Percentiles rank a stretch among this genome's conserved stretches.
phyloP scores from a whole-genome alignment of 164 flowering plant genomes.

The Nymphaea colorata region DNA sequence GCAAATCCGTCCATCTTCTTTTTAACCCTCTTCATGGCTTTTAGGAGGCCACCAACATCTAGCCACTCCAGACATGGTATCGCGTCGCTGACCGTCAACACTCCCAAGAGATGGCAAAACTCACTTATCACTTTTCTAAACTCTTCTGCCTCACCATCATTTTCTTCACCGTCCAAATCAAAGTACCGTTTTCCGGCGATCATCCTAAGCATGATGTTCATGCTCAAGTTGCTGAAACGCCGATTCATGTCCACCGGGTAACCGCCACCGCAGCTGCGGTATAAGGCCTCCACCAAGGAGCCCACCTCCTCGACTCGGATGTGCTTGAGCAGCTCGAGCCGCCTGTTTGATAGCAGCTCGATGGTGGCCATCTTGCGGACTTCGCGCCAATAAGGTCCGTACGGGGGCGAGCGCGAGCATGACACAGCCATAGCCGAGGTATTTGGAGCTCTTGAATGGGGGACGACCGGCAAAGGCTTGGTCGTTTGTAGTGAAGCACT shows the following conservation, averaged over 20 bases:
- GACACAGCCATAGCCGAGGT: neutral
- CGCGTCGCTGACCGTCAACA: too few species aligned
- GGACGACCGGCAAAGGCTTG: neutral
- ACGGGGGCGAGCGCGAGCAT: neutral
- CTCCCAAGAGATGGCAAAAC: too few species aligned
- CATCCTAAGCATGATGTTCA: slow-evolving; percentile 15
- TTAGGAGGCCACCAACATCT: too few species aligned
- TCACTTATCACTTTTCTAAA: too few species aligned
- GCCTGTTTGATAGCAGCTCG: slow-evolving; percentile 30
- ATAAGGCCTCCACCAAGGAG: slow-evolving; percentile 12
- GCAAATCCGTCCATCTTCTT: too few species aligned
- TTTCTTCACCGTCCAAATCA: too few species aligned
- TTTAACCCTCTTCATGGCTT: too few species aligned
- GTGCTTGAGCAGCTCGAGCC: slow-evolving; percentile 22
- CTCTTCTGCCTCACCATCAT: too few species aligned
- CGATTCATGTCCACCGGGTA: slow-evolving; percentile 22
- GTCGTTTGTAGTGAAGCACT: slow-evolving; percentile 8
- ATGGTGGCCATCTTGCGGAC: slow-evolving; percentile 20
- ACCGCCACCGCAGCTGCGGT: slow-evolving; percentile 2
- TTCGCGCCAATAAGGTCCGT: slow-evolving; percentile 8
- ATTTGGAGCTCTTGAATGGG: neutral
- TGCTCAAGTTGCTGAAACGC: slow-evolving; percentile 18
- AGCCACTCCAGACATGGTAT: too few species aligned
- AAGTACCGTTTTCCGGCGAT: slow-evolving; percentile 30
- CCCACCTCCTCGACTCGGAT: slow-evolving; percentile 17